Evolutionary conservation across 306 rosid genomes (phyloP), one percentile per base, ranked within the genome.

Genomic region (Citrullus colocynthis): DNA sequence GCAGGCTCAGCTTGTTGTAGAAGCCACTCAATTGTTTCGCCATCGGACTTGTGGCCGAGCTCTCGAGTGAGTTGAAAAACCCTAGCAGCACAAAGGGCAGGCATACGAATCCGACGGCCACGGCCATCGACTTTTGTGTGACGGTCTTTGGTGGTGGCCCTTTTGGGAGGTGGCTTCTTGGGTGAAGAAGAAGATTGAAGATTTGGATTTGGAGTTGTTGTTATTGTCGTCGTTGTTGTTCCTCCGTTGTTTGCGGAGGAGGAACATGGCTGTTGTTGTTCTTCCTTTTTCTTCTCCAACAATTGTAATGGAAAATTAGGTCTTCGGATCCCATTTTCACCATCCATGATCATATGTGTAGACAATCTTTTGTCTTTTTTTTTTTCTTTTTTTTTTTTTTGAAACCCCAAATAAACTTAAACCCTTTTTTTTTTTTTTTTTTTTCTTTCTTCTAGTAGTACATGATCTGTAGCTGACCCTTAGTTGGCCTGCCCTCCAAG

Each of bases 71-170:
- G 88, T 83, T 94, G 98, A 51, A 94, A 94, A 57, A 94, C 98
- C 82, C 98, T 85, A 28, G 98, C 98, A 0, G 98, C 98, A 18
- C 98, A 94, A 17, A 93, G 89, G 1, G 96, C 97, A 0, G 98
- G 98, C 98, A 94, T 94, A n/a, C 98, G 94, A 88, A 94, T 94
- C 87, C 98, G 91, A 70, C 98, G 98, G 39, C 98, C 98, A 0
- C 98, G 91, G 18, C 98, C 98, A 28, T 94, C 98, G 0, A 94
- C 98, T 39, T 94, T 94, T 0, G 98, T 94, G 86, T 94, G 98
- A 14, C 98, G 79, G 82, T 94, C 98, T 59, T 94, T 94, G 2
- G 96, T 85, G 18, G 97, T 84, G 60, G 85, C 79, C 28, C 98
- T 78, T 83, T 94, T 94, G 1, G 97, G 90, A 0, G 92, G 80